Evolutionary conservation across 2,329 filamentous ascomycete species (phyloP).

Genomic region (Colletotrichum scovillei): DNA sequence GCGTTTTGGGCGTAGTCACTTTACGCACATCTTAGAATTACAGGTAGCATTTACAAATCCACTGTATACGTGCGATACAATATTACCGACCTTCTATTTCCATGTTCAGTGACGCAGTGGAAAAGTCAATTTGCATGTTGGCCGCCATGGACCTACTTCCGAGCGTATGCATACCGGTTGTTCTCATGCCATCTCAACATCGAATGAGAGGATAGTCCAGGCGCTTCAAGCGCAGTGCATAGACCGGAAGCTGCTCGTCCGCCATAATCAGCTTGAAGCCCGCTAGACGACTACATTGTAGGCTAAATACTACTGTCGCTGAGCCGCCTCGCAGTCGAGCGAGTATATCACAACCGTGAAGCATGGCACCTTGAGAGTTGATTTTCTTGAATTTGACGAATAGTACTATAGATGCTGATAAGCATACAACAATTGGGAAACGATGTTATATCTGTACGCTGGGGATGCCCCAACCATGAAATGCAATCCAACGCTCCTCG

Average conservation of each 20-base stretch:
- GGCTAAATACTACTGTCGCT: not conserved
- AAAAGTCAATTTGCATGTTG: too few relatives aligned
- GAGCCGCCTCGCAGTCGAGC: not conserved
- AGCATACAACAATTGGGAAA: not conserved
- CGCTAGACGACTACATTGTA: not conserved
- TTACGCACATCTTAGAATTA: too few relatives aligned
- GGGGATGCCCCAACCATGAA: not conserved
- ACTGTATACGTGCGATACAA: not conserved
- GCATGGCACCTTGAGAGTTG: not conserved
- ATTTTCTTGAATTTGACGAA: not conserved
- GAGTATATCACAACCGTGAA: too few relatives aligned
- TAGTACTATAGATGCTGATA: not conserved
- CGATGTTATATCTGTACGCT: not conserved
- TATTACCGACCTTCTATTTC: not conserved
- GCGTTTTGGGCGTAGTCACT: conserved; percentile 22
- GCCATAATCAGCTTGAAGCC: too few relatives aligned
- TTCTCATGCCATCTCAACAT: not conserved
- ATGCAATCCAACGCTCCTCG: not conserved
- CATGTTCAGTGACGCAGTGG: not conserved
- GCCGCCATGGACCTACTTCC: not conserved
- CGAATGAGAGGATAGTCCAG: not conserved
- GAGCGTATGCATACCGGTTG: not conserved
- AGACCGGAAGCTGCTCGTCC: not conserved
- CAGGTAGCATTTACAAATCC: not conserved
- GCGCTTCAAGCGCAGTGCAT: not conserved